A percentile compares a stretch with the other conserved stretches of the same genome.
phyloP scores from a whole-genome alignment of 805 yeast genomes.

The Hagleromyces aurorensis region DNA sequence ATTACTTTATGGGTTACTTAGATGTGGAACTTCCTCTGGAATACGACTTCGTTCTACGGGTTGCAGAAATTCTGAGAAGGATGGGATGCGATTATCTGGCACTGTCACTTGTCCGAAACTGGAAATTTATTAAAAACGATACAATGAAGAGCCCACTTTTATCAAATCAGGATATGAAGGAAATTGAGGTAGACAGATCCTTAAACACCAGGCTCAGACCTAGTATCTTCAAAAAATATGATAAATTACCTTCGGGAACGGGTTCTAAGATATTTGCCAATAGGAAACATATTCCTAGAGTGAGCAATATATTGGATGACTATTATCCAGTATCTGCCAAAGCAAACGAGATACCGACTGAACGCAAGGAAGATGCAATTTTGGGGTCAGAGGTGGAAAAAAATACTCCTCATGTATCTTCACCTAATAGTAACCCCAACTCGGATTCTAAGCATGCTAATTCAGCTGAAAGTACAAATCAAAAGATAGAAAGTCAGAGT shows the following conservation, averaged over 20 bases:
- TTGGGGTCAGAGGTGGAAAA: no score
- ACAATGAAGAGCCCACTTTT: no score
- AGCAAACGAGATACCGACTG: no score
- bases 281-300: no score
- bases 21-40: constrained; percentile 41
- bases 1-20: constrained; percentile 43
- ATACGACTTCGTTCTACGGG: constrained; percentile 51
- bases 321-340: no score
- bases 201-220: constrained; percentile 18
- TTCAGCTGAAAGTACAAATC: no score
- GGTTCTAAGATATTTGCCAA: no score
- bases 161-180: constrained; percentile 4
- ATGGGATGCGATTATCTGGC: constrained; percentile 91
- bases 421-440: not conserved
- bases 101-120: constrained; percentile 50
- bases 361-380: no score
- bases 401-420: not conserved
- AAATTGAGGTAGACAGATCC: constrained; percentile 13
- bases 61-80: constrained; percentile 59
- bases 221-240: constrained; percentile 27
- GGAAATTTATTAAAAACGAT: constrained; percentile 46
- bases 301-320: no score
- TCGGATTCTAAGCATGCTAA: no score
- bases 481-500: no score
- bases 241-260: no score